phyloP scores from a whole-genome alignment of 164 flowering plant genomes.

The Aristolochia contorta region DNA sequence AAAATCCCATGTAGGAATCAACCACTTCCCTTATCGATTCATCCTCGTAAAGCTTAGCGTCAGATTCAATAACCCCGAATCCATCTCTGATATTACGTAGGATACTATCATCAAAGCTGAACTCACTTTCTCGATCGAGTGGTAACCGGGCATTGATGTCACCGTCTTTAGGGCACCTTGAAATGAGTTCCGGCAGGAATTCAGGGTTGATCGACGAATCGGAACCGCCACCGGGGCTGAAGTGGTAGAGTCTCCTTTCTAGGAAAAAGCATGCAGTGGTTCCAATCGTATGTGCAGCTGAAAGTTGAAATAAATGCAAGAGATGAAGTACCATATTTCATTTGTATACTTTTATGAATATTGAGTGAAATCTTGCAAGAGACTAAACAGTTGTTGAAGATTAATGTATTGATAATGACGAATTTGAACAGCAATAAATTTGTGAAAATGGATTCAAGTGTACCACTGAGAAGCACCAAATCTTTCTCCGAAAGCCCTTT shows the following conservation, averaged over 20 bases:
- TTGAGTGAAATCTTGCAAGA: not conserved
- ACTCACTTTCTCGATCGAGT: constrained; percentile 38
- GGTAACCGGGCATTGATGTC: constrained; percentile 37
- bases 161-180: constrained; percentile 46
- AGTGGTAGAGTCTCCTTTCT: constrained; percentile 54
- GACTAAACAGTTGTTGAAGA: not conserved
- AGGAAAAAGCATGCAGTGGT: constrained; percentile 87
- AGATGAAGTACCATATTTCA: too few species aligned
- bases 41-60: constrained; percentile 49
- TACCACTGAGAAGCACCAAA: constrained; percentile 67
- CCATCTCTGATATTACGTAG: constrained; percentile 51
- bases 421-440: not conserved
- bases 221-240: constrained; percentile 31
- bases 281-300: constrained; percentile 86
- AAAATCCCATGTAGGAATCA: constrained; percentile 45
- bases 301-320: too few species aligned
- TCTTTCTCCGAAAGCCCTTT: constrained; percentile 58
- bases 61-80: constrained; percentile 59
- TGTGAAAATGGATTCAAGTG: not conserved
- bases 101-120: constrained; percentile 39
- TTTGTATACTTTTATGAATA: not conserved
- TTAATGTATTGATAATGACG: not conserved
- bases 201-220: constrained; percentile 55
- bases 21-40: constrained; percentile 27
- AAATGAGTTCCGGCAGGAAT: constrained; percentile 40